Evolutionary conservation across 495 filamentous ascomycete genomes (phyloP), one percentile per base, ranked within the genome.

Genomic region (Penicillium daleae): DNA sequence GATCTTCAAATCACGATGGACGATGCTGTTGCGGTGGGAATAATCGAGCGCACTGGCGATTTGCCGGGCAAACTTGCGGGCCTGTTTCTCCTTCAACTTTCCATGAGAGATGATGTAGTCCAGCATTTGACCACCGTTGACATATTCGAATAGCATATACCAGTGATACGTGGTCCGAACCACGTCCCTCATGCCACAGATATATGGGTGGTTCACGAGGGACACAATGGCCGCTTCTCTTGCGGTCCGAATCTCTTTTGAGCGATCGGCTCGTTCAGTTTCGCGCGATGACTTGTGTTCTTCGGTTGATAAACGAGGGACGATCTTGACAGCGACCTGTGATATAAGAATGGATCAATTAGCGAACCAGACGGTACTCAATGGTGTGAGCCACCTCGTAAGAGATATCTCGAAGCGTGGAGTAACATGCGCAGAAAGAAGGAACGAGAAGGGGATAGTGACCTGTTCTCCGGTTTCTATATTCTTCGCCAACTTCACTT

Each of bases 81-180:
- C 95, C 76, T 97, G 94, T 73, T 99, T 99, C 79, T 99, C 95
- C 81, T 98, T 98, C 67, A 99, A 78, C 61, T 94, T 89, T 53
- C 95, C 96, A 72, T 99, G 95, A 13, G 92, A 97, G 70, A 99
- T 99, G 76, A 99, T 99, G 75, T 99, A 99, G 79, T 99, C 95
- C 46, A 99, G 86, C 95, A 99, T 99, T 75, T 99, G 95, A 15
- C 95, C 96, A 52, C 95, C 95, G 73, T 99, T 97, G 76, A 99
- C 96, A 74, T 97, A 97, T 79, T 99, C 95, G 72, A 98, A 99
- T 24, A 99, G 87, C 95, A 99, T 99, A 75, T 99, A 99, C 95
- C 95, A 99, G 74, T 99, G 95, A 76, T 97, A 95, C 69, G 92
- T 91, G 19, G 95, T 98, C 24, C 93, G 90, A 56, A 97, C 87